Conservation (phyloP, 495 filamentous ascomycete species). For the Trichoderma reesei region DNA sequence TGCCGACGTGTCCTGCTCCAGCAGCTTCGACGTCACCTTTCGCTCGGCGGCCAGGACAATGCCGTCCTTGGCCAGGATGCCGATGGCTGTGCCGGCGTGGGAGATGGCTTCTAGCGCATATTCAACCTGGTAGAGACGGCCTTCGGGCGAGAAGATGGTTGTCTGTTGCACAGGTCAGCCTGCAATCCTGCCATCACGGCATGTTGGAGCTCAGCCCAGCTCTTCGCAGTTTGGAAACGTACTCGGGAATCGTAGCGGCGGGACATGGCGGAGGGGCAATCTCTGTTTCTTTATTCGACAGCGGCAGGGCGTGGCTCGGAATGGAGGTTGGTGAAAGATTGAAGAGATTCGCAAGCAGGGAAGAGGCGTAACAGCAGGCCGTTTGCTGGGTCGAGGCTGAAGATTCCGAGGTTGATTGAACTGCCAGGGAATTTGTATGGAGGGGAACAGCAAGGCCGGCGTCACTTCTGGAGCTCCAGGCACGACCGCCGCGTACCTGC, state of each 20-base stretch:
- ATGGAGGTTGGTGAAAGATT: background rate
- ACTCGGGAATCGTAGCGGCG: slow-evolving; percentile 97
- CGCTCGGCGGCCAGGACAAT: slow-evolving; percentile 98
- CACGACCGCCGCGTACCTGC: slow-evolving; percentile 27
- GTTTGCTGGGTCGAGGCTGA: slow-evolving; percentile 16
- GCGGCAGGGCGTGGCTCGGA: background rate
- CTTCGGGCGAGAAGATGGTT: slow-evolving; percentile 99
- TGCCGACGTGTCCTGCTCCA: slow-evolving; percentile 98
- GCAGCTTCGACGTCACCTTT: slow-evolving; percentile 97
- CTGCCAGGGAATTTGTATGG: background rate
- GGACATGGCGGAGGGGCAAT: slow-evolving; percentile 54
- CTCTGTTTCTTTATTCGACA: background rate
- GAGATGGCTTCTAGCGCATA: slow-evolving; percentile 98
- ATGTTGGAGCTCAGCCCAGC: slow-evolving; percentile 6
- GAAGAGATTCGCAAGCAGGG: slow-evolving; percentile 8
- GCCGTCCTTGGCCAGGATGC: slow-evolving; percentile 93
- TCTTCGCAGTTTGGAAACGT: slow-evolving; percentile 27
- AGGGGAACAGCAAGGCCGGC: slow-evolving; percentile 12
- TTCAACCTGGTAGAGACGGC: slow-evolving; percentile 97
- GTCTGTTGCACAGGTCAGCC: slow-evolving; percentile 56
- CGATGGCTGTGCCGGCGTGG: slow-evolving; percentile 91
- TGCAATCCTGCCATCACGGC: background rate
- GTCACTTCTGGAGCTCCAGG: slow-evolving; percentile 25
- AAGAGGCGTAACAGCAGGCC: background rate
- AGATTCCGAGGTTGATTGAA: background rate